These are phyloP conservation scores for Primulina eburnea DNA, from an alignment of 257 asterid genomes.

Conservation along the genomic window DNA sequence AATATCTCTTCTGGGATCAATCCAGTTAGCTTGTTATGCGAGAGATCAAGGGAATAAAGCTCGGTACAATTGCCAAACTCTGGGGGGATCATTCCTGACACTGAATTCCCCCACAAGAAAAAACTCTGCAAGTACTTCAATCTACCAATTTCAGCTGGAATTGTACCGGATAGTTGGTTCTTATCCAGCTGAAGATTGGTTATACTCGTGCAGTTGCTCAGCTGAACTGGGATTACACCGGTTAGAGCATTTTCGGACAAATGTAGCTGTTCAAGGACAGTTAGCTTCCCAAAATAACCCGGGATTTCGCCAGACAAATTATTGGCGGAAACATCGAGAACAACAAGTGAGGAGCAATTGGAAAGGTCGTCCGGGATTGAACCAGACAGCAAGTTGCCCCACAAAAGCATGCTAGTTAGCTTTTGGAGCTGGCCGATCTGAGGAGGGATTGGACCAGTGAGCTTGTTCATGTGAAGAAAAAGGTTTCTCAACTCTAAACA, in stretches of 20 bases:
- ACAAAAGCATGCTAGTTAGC: slow-evolving; percentile 73
- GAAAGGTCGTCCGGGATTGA: slow-evolving; percentile 58
- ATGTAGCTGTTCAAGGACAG: slow-evolving; percentile 73
- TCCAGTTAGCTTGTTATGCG: slow-evolving; percentile 77
- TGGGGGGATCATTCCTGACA: slow-evolving; percentile 75
- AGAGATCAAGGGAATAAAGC: slow-evolving; percentile 84
- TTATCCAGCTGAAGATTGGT: slow-evolving; percentile 80
- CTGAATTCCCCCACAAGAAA: slow-evolving; percentile 79
- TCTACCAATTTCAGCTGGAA: slow-evolving; percentile 65
- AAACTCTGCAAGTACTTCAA: slow-evolving; percentile 79
- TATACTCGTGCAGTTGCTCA: slow-evolving; percentile 73
- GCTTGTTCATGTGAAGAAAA: slow-evolving; percentile 80
- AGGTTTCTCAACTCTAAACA: slow-evolving; percentile 64
- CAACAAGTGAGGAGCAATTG: slow-evolving; percentile 64
- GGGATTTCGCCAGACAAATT: slow-evolving; percentile 72
- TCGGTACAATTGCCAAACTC: slow-evolving; percentile 77
- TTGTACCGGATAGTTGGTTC: slow-evolving; percentile 69
- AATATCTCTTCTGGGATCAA: slow-evolving; percentile 82
- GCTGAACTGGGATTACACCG: slow-evolving; percentile 59
- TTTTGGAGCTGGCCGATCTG: slow-evolving; percentile 63
- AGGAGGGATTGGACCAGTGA: slow-evolving; percentile 68
- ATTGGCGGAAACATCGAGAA: slow-evolving; percentile 75
- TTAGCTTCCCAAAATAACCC: slow-evolving; percentile 52
- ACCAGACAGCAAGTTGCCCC: slow-evolving; percentile 82
- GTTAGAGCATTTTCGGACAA: slow-evolving; percentile 69